Evolutionary conservation across 257 asterid genomes (phyloP), one percentile per base, ranked within the genome.

Genomic region (Cynanchum wilfordii): DNA sequence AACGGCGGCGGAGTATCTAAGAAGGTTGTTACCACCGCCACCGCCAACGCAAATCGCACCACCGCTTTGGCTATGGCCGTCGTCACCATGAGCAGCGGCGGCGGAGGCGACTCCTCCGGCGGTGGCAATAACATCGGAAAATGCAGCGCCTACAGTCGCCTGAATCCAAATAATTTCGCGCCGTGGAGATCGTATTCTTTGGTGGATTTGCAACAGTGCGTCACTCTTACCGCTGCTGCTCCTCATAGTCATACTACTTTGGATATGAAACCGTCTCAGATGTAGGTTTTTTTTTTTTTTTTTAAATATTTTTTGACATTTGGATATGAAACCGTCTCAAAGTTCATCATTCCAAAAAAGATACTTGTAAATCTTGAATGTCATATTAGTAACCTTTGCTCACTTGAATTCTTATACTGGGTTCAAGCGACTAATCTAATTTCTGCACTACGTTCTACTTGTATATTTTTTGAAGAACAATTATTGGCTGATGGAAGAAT

Each of bases 141-240:
- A 67, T 73, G 73, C 13, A 74, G 49, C 24, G 36, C 20, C 64
- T 4, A 40, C 0, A 5, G 69, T 27, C 59, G 63, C 29, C 65
- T 73, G 65, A 73, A 73, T 33, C 68, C 78, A 0, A 78, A 60
- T 15, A 83, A 75, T 69, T 80, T 85, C 51, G 68, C 79, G 0
- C 52, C 83, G 0, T 86, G 90, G 88, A 81, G 92, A 73, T 89
- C 97, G 0, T 86, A 83, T 59, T 89, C 97, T 25, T 74, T 86
- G 77, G 89, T 88, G 64, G 96, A 91, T 81, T 76, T 91, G 72
- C 92, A 83, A 17, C 87, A 85, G 0, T 79, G 87, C 68, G 79
- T 52, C 25, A 72, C 83, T 7, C 70, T 59, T 49, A 63, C 78
- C 0, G 73, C 67, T 10, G 51, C 78, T 69, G 22, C 77, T 3